Evolutionary conservation across 768 basidiomycete species (phyloP).

Genomic region (Polyporus arcularius): DNA sequence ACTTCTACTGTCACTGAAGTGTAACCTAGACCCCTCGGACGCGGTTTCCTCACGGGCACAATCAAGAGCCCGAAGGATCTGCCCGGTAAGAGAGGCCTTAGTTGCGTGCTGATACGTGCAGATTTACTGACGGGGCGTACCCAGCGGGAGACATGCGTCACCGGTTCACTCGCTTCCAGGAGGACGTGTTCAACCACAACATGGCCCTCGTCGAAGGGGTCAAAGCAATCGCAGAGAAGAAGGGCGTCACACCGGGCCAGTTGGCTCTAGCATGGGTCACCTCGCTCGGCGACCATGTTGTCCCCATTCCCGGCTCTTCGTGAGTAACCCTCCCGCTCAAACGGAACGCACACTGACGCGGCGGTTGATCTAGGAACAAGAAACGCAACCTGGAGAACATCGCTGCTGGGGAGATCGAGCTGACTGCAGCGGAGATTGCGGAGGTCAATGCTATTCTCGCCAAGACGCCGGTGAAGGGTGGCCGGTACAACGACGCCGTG

Average conservation of each 20-base stretch:
- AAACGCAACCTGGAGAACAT: slow-evolving; percentile 47
- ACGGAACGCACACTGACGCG: not conserved
- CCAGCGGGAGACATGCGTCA: slow-evolving; percentile 20
- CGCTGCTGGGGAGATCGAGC: slow-evolving; percentile 38
- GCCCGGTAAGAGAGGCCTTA: slow-evolving; percentile 23
- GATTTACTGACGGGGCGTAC: not conserved
- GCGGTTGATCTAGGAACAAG: slow-evolving; percentile 29
- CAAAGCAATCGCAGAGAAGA: slow-evolving; percentile 41
- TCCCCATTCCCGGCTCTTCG: slow-evolving; percentile 52
- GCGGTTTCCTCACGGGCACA: slow-evolving; percentile 53
- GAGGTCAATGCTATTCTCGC: slow-evolving; percentile 42
- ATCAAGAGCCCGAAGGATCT: slow-evolving; percentile 41
- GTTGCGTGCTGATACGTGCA: not conserved
- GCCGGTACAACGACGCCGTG: slow-evolving; percentile 35
- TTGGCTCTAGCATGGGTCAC: slow-evolving; percentile 37
- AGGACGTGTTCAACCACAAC: slow-evolving; percentile 42
- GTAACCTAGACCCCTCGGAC: slow-evolving; percentile 48
- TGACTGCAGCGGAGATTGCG: slow-evolving; percentile 35
- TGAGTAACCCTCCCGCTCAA: slow-evolving; percentile 12
- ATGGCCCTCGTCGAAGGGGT: slow-evolving; percentile 43
- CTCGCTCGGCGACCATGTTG: slow-evolving; percentile 22
- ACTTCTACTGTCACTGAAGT: not conserved
- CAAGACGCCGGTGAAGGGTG: slow-evolving; percentile 38
- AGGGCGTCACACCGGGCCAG: slow-evolving; percentile 42
- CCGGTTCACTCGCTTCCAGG: slow-evolving; percentile 21